These are phyloP conservation scores for Drosera spatulata DNA, from an alignment of 179 eudicot genomes.

Conservation along the genomic window DNA sequence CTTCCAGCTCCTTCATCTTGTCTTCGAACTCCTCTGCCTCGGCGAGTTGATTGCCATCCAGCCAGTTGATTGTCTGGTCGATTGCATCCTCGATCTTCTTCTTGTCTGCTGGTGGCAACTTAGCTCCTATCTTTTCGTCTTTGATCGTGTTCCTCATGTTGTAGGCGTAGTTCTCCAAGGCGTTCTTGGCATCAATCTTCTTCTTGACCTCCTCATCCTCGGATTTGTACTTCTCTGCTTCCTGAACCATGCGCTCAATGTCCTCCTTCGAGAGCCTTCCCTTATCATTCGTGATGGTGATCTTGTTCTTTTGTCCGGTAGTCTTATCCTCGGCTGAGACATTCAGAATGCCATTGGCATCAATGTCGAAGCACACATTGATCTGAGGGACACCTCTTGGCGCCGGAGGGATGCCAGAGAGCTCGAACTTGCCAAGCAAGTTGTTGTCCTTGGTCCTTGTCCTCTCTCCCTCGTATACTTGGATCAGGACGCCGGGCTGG, in stretches of 20 bases:
- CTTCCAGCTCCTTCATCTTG: conserved; percentile 48
- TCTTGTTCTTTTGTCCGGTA: conserved; percentile 50
- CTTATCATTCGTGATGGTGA: conserved; percentile 55
- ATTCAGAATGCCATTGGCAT: conserved; percentile 11
- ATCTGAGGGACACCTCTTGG: conserved; percentile 59
- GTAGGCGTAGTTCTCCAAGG: conserved; percentile 21
- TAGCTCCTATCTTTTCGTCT: conserved; percentile 33
- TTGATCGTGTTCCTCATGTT: too few species aligned
- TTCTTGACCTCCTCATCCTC: conserved; percentile 62
- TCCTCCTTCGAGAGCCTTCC: conserved; percentile 52
- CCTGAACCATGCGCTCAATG: conserved; percentile 62
- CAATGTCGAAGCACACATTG: conserved; percentile 45
- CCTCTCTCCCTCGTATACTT: conserved; percentile 59
- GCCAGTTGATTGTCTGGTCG: conserved; percentile 35
- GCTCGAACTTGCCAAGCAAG: conserved; percentile 30
- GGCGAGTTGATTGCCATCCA: conserved; percentile 51
- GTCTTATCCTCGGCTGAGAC: conserved; percentile 55
- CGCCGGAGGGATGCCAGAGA: conserved; percentile 24
- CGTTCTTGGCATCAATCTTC: conserved; percentile 50
- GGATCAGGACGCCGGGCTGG: conserved; percentile 43
- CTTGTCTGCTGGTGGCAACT: conserved; percentile 29
- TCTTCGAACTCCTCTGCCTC: conserved; percentile 17
- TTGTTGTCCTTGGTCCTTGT: conserved; percentile 44
- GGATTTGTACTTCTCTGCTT: conserved; percentile 50
- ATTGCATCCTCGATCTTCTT: conserved; percentile 55